A percentile compares a stretch with the other conserved stretches of the same genome.
These are phyloP conservation scores for Rhodotorula mucilaginosa DNA, from an alignment of 1,284 basidiomycete species.

Conservation along the genomic window DNA sequence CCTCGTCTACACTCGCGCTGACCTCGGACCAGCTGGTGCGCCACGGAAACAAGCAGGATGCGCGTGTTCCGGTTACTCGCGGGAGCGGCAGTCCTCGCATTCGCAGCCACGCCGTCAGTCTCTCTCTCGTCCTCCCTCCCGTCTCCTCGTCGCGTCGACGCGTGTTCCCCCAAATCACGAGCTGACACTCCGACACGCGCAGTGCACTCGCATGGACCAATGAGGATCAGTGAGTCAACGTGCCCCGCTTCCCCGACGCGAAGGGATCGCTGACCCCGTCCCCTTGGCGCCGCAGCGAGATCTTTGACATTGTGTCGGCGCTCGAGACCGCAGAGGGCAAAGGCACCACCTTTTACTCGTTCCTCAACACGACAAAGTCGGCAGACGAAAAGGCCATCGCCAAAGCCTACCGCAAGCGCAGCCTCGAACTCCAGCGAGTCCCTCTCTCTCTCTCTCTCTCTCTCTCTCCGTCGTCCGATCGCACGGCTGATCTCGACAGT, in stretches of 20 bases:
- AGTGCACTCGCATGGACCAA: constrained; percentile 42
- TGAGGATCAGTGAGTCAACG: constrained; percentile 41
- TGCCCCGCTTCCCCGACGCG: background rate
- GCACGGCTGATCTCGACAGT: background rate
- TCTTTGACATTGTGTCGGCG: constrained; percentile 88
- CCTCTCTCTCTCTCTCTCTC: background rate
- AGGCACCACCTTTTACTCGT: constrained; percentile 72
- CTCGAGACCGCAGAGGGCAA: constrained; percentile 80
- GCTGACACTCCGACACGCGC: background rate
- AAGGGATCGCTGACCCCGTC: background rate
- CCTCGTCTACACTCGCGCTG: too few species aligned
- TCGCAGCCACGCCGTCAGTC: constrained; percentile 26
- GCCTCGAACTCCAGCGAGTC: constrained; percentile 77
- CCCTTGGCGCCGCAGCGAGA: constrained; percentile 56
- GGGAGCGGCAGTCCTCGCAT: constrained; percentile 19
- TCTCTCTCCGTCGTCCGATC: background rate
- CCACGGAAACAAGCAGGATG: background rate
- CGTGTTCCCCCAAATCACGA: background rate
- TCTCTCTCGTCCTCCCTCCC: background rate
- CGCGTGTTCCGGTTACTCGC: constrained; percentile 18
- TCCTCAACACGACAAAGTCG: constrained; percentile 44
- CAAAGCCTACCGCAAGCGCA: constrained; percentile 75
- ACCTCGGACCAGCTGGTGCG: background rate
- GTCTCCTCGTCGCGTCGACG: background rate
- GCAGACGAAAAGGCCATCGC: constrained; percentile 64